phyloP scores from a whole-genome alignment of 306 rosid genomes.

The Leucaena leucocephala region DNA sequence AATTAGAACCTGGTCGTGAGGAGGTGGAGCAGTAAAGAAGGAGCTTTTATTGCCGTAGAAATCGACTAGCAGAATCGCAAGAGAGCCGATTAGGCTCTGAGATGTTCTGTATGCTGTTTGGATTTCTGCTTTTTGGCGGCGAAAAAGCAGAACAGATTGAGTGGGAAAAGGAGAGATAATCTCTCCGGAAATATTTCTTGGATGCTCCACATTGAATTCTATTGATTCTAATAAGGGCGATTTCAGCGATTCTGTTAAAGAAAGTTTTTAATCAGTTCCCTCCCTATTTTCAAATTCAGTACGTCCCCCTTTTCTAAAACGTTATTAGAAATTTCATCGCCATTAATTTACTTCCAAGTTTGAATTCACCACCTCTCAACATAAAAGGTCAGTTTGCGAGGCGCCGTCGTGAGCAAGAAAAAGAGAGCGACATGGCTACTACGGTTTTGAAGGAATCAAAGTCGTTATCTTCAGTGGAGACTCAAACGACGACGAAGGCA shows the following conservation, averaged over 20 bases:
- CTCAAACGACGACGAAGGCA: not conserved
- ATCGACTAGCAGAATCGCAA: not conserved
- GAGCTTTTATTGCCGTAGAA: not conserved
- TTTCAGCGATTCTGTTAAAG: constrained; percentile 21
- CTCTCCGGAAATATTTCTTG: not conserved
- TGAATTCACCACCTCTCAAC: not conserved
- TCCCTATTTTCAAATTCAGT: not conserved
- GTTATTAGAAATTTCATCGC: not conserved
- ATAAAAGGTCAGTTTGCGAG: too few relatives aligned
- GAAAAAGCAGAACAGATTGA: constrained; percentile 48
- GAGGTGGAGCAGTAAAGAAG: not conserved
- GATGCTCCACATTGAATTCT: constrained; percentile 30
- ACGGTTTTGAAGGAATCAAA: constrained; percentile 37
- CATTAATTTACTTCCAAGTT: not conserved
- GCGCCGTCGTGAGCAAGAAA: not conserved
- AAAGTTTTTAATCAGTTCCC: constrained; percentile 16
- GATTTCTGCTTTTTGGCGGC: constrained; percentile 41
- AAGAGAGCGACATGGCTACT: not conserved
- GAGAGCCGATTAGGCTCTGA: constrained; percentile 50
- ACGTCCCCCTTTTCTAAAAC: not conserved
- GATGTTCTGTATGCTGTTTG: constrained; percentile 49
- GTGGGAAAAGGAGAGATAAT: constrained; percentile 75
- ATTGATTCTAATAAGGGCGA: not conserved
- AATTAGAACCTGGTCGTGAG: not conserved
- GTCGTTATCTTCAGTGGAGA: constrained; percentile 31